These are phyloP conservation scores for Ophioceras dolichostomum DNA, from an alignment of 2,329 filamentous ascomycete species.

Conservation along the genomic window DNA sequence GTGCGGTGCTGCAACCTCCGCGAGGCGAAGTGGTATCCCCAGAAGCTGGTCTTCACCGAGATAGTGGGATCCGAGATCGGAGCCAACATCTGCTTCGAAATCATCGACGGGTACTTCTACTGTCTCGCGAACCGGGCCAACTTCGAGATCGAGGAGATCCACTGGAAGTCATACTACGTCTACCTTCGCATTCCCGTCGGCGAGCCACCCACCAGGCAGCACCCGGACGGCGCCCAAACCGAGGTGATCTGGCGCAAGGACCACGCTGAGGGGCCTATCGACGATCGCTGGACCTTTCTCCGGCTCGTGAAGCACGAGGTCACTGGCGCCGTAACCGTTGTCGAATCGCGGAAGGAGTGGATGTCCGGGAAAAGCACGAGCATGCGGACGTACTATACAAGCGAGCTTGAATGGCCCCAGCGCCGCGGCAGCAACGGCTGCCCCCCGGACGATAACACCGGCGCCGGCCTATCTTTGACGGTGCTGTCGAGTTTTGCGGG, in stretches of 20 bases:
- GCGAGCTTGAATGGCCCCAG: constrained; percentile 29
- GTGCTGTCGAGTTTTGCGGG: too few relatives aligned
- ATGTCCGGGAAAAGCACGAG: constrained; percentile 34
- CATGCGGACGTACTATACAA: constrained; percentile 54
- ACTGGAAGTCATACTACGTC: constrained; percentile 59
- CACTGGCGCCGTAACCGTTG: constrained; percentile 44
- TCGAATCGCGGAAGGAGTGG: constrained; percentile 63
- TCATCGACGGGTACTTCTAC: constrained; percentile 55
- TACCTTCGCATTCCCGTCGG: constrained; percentile 50
- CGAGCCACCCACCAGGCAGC: constrained; percentile 24
- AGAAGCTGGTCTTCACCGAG: constrained; percentile 39
- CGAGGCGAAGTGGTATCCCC: constrained; percentile 23
- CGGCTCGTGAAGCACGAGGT: constrained; percentile 47
- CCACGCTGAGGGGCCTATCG: constrained; percentile 57
- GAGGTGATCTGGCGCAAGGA: constrained; percentile 49
- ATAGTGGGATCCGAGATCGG: constrained; percentile 54
- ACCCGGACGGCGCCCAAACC: constrained; percentile 29
- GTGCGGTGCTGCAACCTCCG: constrained; percentile 40
- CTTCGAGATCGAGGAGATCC: constrained; percentile 48
- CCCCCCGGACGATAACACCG: too few relatives aligned
- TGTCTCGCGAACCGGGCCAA: constrained; percentile 54
- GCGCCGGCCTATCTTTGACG: too few relatives aligned
- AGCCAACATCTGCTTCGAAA: constrained; percentile 58
- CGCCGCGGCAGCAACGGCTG: background rate
- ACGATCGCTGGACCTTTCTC: constrained; percentile 62